A percentile compares a stretch with the other conserved stretches of the same genome.
Evolutionary conservation across 2,329 filamentous ascomycete genomes (phyloP).

Genomic region (Thermochaetoides dissita): DNA sequence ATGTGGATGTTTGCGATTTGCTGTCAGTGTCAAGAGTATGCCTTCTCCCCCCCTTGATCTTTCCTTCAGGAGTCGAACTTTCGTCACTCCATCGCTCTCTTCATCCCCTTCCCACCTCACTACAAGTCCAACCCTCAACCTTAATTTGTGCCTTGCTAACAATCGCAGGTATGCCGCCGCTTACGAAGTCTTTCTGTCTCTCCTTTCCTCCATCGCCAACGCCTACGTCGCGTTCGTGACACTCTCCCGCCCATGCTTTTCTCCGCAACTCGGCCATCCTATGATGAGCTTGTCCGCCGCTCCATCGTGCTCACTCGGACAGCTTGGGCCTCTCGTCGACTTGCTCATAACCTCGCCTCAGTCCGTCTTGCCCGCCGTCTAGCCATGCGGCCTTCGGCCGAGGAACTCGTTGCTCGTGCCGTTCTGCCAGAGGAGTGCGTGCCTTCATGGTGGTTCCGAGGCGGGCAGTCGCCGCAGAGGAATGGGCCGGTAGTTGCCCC

Average conservation of each 20-base stretch:
- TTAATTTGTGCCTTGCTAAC: neutral
- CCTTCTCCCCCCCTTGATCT: neutral
- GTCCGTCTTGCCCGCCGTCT: slow-evolving; percentile 52
- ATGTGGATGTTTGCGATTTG: slow-evolving; percentile 43
- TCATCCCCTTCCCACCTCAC: too few relatives aligned
- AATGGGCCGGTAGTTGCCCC: slow-evolving; percentile 34
- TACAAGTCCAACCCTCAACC: too few relatives aligned
- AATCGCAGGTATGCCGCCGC: slow-evolving; percentile 41
- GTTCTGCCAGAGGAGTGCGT: slow-evolving; percentile 54
- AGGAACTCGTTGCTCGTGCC: slow-evolving; percentile 45
- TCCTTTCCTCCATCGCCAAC: slow-evolving; percentile 50
- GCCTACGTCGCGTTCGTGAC: slow-evolving; percentile 42
- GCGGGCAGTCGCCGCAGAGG: slow-evolving; percentile 12
- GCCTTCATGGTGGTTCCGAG: slow-evolving; percentile 18
- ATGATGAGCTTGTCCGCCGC: slow-evolving; percentile 47
- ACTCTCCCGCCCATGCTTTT: slow-evolving; percentile 42
- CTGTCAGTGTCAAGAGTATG: slow-evolving; percentile 17
- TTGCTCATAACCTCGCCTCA: slow-evolving; percentile 49
- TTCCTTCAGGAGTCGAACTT: too few relatives aligned
- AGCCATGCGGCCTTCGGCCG: slow-evolving; percentile 42
- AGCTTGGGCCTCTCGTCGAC: slow-evolving; percentile 47
- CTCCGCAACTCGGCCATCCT: slow-evolving; percentile 42
- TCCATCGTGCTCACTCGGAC: slow-evolving; percentile 55
- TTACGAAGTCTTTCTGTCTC: slow-evolving; percentile 48
- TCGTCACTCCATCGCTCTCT: too few relatives aligned